A percentile compares a stretch with the other conserved stretches of the same genome.
These are phyloP conservation scores for Diaporthe citriasiana DNA, from an alignment of 2,329 filamentous ascomycete genomes.

Conservation along the genomic window DNA sequence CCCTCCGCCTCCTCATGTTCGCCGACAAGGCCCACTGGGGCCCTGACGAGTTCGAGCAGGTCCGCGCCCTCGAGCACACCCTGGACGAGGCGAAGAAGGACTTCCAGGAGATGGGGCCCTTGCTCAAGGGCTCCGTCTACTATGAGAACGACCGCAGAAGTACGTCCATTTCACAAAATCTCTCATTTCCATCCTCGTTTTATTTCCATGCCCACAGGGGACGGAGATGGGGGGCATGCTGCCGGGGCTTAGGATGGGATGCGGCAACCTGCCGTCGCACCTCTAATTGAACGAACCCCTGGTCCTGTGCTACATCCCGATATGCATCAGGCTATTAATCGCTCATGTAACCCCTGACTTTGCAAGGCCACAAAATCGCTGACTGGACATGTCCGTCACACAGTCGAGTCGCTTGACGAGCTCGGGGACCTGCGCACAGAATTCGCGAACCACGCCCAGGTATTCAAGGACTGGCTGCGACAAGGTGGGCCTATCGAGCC, in stretches of 20 bases:
- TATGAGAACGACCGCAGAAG: constrained; percentile 70
- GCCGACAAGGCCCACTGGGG: constrained; percentile 73
- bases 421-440: constrained; percentile 60
- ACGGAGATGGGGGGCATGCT: neutral
- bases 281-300: neutral
- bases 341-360: constrained; percentile 6
- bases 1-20: constrained; percentile 67
- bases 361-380: constrained; percentile 1
- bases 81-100: constrained; percentile 72
- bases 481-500: constrained; percentile 69
- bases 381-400: constrained; percentile 12
- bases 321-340: constrained; percentile 1
- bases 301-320: constrained; percentile 34
- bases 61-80: constrained; percentile 66
- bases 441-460: constrained; percentile 63
- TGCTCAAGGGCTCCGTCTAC: constrained; percentile 69
- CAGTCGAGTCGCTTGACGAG: constrained; percentile 68
- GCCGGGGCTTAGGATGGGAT: neutral
- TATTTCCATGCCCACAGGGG: neutral
- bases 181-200: too few relatives aligned
- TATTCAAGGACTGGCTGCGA: constrained; percentile 68
- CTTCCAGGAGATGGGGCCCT: constrained; percentile 69
- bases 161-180: constrained; percentile 52
- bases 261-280: constrained; percentile 10
- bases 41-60: constrained; percentile 71